Base-by-base conservation (phyloP, 208 protist genomes). In the Trypanosoma rangeli region DNA sequence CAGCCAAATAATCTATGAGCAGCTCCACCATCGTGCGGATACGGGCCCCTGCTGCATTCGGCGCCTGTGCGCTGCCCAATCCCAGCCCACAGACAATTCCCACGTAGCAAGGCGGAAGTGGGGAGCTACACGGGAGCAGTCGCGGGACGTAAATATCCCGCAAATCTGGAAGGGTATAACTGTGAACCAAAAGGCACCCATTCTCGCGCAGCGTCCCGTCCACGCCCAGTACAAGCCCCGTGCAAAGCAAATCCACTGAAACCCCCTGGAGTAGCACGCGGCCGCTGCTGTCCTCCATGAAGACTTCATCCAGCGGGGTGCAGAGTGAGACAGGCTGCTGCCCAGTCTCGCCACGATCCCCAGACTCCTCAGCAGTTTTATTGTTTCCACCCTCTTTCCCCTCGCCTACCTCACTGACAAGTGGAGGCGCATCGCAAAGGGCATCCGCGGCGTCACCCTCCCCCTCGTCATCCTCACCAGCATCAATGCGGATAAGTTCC, bases 251-350 rank as follows among this genome's bases (percentile, higher is more conserved):
- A 13, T 79, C 75, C 18, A 78, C 57, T 22, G 84, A 44, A 7
- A 96, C 73, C 0, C 82, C 84, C 7, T 84, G 64, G 22, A 96
- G 70, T 29, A 84, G 56, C 5, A 93, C 82, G 0, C 92, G 83
- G 5, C 92, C 92, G 52, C 89, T 96, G 68, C 71, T 85, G 68
- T 96, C 92, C 70, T 96, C 89, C 49, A 96, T 74, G 54, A 86
- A 74, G 1, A 96, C 66, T 65, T 90, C 86, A 73, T 96, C 92
- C 0, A 53, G 74, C 15, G 39, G 52, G 55, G 58, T 64, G 74
- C 92, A 94, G 4, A 91, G 18, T 54, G 68, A 87, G 72, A 72
- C 80, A 59, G 78, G 68, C 58, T 84, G 79, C 39, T 84, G 58
- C 0, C 44, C 60, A 29, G 82, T 75, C 18, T 76, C 76, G 39